Conservation (phyloP, 345 rosid genomes). For the Melastoma malabathricum region DNA sequence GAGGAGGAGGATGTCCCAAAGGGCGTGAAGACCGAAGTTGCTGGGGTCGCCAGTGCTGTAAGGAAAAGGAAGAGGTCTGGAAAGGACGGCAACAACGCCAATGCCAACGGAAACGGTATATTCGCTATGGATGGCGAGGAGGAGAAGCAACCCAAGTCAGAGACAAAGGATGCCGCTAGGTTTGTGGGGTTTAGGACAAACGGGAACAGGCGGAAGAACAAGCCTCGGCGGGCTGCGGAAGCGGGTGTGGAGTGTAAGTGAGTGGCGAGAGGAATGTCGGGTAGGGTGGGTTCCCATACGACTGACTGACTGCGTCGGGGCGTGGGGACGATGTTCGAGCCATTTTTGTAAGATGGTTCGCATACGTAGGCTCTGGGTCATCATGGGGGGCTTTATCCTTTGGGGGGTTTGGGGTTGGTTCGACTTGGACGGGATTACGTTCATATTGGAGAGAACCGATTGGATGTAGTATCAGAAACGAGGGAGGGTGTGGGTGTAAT, state of each 20-base stretch:
- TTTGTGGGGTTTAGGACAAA: constrained; percentile 41
- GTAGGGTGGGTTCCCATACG: no score
- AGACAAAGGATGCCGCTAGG: constrained; percentile 25
- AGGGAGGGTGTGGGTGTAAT: no score
- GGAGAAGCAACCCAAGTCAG: constrained; percentile 28
- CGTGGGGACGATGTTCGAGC: no score
- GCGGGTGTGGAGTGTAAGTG: constrained; percentile 60
- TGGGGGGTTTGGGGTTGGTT: no score
- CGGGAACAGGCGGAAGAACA: constrained; percentile 64
- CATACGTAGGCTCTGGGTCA: no score
- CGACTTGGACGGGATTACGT: no score
- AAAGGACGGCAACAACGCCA: constrained; percentile 12
- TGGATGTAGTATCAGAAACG: no score
- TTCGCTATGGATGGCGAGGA: constrained; percentile 11
- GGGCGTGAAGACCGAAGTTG: constrained; percentile 21
- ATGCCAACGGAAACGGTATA: constrained; percentile 8
- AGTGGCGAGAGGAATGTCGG: not conserved
- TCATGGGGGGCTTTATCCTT: no score
- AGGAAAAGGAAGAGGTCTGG: constrained; percentile 39
- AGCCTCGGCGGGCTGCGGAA: constrained; percentile 73
- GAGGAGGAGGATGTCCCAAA: constrained; percentile 23
- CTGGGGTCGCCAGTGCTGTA: constrained; percentile 21
- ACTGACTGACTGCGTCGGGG: no score
- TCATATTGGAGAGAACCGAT: no score
- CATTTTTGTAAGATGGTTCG: no score